Evolutionary conservation across 495 filamentous ascomycete genomes (phyloP), one percentile per base, ranked within the genome.

Genomic region (Sporormia fimetaria): DNA sequence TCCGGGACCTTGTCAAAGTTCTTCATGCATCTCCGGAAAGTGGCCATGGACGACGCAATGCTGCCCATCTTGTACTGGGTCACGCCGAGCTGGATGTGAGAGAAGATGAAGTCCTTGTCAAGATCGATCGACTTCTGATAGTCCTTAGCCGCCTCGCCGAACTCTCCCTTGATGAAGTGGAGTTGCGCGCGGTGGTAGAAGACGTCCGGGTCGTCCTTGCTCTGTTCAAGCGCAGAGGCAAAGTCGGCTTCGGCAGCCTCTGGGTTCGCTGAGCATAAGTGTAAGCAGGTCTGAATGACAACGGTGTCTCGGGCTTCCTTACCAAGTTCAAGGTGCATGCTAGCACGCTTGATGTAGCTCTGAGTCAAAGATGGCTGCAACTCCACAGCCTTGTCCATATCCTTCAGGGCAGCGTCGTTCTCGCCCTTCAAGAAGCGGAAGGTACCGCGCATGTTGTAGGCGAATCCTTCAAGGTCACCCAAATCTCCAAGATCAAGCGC

Each of bases 31-130:
- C 87, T 73, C 45, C 90, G 73, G 76, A 99, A 99, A 4, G 92
- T 96, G 10, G 92, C 86, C 86, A 95, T 96, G 18, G 87, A 93
- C 5, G 87, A 94, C 3, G 90, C 90, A 33, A 96, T 81, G 7
- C 86, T 94, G 41, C 90, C 92, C 85, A 95, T 92, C 77, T 99
- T 99, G 67, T 99, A 99, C 64, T 99, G 90, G 31, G 90, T 99
- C 27, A 99, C 90, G 64, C 90, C 90, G 36, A 99, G 83, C 62
- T 99, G 90, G 53, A 99, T 96, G 69, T 98, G 90, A 7, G 90
- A 96, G 71, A 92, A 98, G 67, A 98, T 98, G 63, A 98, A 98
- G 40, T 81, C 78, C 30, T 71, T 67, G 69, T 98, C 90, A 26
- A 98, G 75, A 53, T 96, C 90, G 58, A 98, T 99, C 14, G 90